Evolutionary conservation across 2,329 filamentous ascomycete species (phyloP).

Genomic region (Graphilbum fragrans): DNA sequence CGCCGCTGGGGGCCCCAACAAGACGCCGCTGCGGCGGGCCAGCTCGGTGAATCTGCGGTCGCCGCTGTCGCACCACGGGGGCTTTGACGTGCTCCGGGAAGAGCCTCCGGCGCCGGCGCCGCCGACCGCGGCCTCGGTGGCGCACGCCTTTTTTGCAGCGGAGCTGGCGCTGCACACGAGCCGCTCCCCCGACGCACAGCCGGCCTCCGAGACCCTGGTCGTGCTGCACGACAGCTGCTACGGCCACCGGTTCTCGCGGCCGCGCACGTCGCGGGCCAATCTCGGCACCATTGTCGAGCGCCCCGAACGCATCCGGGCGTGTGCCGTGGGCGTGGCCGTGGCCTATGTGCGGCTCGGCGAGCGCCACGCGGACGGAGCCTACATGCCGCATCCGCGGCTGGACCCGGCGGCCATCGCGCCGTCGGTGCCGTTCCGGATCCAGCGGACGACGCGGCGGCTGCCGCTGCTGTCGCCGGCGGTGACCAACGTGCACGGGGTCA

Average conservation of each 20-base stretch:
- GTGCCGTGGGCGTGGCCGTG: conserved; percentile 66
- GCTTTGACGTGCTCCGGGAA: conserved; percentile 6
- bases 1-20: conserved; percentile 10
- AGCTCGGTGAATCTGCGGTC: conserved; percentile 33
- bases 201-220: conserved; percentile 54
- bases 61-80: conserved; percentile 14
- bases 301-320: conserved; percentile 80
- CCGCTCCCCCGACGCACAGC: conserved; percentile 24
- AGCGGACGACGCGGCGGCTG: conserved; percentile 63
- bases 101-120: conserved; percentile 4
- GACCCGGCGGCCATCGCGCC: conserved; percentile 42
- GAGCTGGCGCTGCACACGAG: conserved; percentile 58
- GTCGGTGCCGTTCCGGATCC: conserved; percentile 68
- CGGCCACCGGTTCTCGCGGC: conserved; percentile 80
- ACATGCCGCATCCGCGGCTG: conserved; percentile 53
- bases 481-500: conserved; percentile 78
- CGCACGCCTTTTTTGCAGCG: conserved; percentile 54
- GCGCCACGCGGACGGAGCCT: conserved; percentile 58
- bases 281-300: conserved; percentile 82
- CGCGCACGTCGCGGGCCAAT: conserved; percentile 58
- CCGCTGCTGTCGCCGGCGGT: conserved; percentile 65
- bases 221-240: conserved; percentile 91
- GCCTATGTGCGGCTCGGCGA: conserved; percentile 88
- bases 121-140: conserved; percentile 43
- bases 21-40: conserved; percentile 29